Conservation (phyloP, 148 eudicot species). For the Fagopyrum homotropicum region DNA sequence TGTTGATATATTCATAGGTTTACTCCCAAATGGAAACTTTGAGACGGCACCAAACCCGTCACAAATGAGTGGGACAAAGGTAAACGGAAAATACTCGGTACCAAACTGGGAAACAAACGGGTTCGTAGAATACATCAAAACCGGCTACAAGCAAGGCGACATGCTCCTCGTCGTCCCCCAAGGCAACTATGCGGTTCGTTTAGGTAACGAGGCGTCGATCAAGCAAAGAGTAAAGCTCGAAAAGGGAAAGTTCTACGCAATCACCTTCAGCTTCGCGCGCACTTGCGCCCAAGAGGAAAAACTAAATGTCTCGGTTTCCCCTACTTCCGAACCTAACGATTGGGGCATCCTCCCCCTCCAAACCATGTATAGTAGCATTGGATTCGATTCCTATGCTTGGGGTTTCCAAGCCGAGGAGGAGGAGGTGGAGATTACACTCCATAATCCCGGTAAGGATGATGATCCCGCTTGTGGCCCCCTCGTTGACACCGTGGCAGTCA, state of each 20-base stretch:
- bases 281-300: conserved; percentile 45
- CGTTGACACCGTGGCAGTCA: conserved; percentile 66
- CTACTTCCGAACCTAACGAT: conserved; percentile 6
- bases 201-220: conserved; percentile 37
- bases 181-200: conserved; percentile 35
- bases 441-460: conserved; percentile 63
- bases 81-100: conserved; percentile 22
- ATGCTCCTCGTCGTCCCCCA: conserved; percentile 47
- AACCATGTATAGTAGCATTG: conserved; percentile 63
- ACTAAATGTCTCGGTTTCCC: conserved; percentile 15
- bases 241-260: conserved; percentile 28
- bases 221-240: conserved; percentile 28
- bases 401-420: conserved; percentile 40
- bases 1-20: conserved; percentile 17
- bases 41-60: conserved; percentile 32
- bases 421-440: conserved; percentile 50
- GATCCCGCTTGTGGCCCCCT: conserved; percentile 81
- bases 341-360: conserved; percentile 44
- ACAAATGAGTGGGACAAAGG: conserved; percentile 33
- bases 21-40: conserved; percentile 41
- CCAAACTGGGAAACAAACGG: conserved; percentile 42
- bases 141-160: conserved; percentile 46
- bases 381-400: conserved; percentile 85
- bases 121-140: conserved; percentile 37
- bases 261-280: conserved; percentile 39